phyloP scores from a whole-genome alignment of 495 filamentous ascomycete genomes.

The Apiosordaria backusii region DNA sequence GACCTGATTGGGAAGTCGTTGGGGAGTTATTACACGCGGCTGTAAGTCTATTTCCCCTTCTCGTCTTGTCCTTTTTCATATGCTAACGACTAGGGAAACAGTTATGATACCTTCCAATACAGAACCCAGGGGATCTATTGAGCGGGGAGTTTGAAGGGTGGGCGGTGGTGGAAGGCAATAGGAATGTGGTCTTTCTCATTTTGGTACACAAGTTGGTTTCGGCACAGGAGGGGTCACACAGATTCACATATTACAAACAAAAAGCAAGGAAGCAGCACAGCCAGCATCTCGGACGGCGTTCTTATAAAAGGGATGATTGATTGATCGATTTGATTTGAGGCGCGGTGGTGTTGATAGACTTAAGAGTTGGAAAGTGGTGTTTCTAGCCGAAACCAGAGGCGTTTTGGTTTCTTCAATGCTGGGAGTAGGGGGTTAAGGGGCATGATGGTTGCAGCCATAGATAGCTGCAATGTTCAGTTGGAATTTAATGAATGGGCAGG shows the following conservation, averaged over 20 bases:
- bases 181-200: not conserved
- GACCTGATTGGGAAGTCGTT: conserved; percentile 66
- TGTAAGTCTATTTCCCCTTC: conserved; percentile 49
- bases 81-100: conserved; percentile 24
- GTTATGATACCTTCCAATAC: conserved; percentile 79
- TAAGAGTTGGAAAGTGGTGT: not conserved
- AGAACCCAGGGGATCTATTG: conserved; percentile 75
- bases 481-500: not conserved
- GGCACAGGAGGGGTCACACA: not conserved
- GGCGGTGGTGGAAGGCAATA: not conserved
- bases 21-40: conserved; percentile 73
- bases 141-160: conserved; percentile 2
- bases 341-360: not conserved
- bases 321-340: not conserved
- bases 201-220: not conserved
- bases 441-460: not conserved
- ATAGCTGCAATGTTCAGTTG: not conserved
- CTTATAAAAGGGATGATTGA: not conserved
- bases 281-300: not conserved
- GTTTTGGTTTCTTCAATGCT: not conserved
- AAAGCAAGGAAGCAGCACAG: not conserved
- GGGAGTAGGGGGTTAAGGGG: not conserved
- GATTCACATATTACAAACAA: not conserved
- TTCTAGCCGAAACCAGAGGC: not conserved
- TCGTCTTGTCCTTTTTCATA: not conserved